Evolutionary conservation across 2,329 filamentous ascomycete genomes (phyloP), one percentile per base, ranked within the genome.

Genomic region (Arthroderma uncinatum): DNA sequence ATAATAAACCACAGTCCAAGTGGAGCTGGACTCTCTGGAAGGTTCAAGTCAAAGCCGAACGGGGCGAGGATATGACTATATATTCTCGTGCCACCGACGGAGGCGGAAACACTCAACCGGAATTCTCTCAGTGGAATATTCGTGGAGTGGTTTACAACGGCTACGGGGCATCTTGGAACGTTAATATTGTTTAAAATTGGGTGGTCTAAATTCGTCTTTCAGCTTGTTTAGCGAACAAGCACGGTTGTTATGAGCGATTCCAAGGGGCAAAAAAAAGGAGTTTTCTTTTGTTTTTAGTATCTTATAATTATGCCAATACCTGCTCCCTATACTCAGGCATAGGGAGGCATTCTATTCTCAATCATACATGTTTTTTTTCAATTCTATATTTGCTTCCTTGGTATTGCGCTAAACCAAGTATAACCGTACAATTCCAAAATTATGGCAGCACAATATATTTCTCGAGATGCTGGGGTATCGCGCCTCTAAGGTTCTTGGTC

Each of bases 381-480:
- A 30, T 30, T 30, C 28, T 30, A 30, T 7, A 3, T 30, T 30
- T 47, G 21, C 19, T 21, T 12, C 9, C 40, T 47, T 23, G 21
- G 10, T 23, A 47, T 19, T 25, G 25, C 12, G 25, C 2, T 7
- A 28, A 34, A 6, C 14, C 14, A 2, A n/a, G 7, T 25, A 50
- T 16, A 7, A 9, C 8, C 16, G 47, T 50, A 25, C n/a, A 30
- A 30, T 19, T 21, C 6, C 23, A 30, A 34, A 16, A 30, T 62
- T 69, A 95, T 63, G 88, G 87, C 71, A 97, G 75, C 61, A 97
- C 91, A 72, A 96, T 94, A 73, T 98, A 97, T 79, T 90, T 95
- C 71, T 87, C 82, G 69, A 97, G 73, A 68, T 88, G 84, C 75
- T 88, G 81, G 5, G 93, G 93, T 69, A 98, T 85, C 44, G 90